Evolutionary conservation across 495 filamentous ascomycete genomes (phyloP), one percentile per base, ranked within the genome.

Genomic region (Platismatia glauca): DNA sequence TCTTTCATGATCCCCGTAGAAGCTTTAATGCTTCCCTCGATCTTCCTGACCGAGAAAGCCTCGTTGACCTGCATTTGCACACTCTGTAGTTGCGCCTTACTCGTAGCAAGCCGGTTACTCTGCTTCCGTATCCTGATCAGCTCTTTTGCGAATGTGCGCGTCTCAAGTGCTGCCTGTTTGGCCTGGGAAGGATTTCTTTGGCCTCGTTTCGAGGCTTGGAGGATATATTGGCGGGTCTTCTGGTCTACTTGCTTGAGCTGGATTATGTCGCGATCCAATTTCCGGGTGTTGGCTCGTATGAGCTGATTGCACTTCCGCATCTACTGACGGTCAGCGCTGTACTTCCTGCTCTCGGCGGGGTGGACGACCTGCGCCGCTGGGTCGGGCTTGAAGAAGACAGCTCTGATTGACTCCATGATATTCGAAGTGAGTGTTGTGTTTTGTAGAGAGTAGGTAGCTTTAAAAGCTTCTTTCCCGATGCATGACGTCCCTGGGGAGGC

Each of bases 1-100:
- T 97, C 91, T 73, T 90, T 91, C 94, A 98, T 97, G 66, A 98
- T 91, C 22, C 89, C 88, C 16, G 93, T 93, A 62, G 83, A 87
- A 56, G 88, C 89, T 59, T 85, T 80, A 66, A 98, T 89, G 71
- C 85, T 90, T 48, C 95, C 95, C 78, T 97, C 93, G 67, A 97
- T 97, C 79, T 95, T 96, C 66, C 92, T 86, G 69, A 96, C 86
- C 7, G 90, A 89, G 71, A 97, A 98, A 3, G 95, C 93, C 75
- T 97, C 93, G 69, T 89, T 90, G 65, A 98, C 95, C 74, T 97
- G 95, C 95, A 97, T 96, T 68, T 91, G 86, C 60, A 98, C 95
- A 71, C 87, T 91, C 75, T 89, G 86, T 22, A 98, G 82, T 76
- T 97, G 94, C 8, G 94, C 95, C 70, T 92, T 92, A 64, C 84